Evolutionary conservation across 1,284 basidiomycete genomes (phyloP), one percentile per base, ranked within the genome.

Genomic region (Ustilago loliicola): DNA sequence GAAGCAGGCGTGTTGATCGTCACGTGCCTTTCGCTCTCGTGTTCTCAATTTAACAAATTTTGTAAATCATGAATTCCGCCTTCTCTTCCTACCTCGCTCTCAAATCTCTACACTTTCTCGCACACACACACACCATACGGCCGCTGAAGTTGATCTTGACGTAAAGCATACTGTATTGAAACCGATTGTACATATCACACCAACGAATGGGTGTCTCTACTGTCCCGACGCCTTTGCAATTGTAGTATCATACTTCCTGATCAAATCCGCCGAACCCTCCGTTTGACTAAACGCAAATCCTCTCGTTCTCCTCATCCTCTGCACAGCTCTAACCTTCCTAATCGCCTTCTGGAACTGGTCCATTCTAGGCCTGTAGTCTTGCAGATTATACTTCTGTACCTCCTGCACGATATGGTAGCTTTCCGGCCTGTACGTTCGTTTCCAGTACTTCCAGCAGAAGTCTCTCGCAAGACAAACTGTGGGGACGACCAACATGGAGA

Each of bases 341-440:
- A 86, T 85, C 53, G 81, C 84, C 60, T 87, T 87, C 61, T 88
- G 87, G 81, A 88, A 88, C 91, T 99, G 96, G 87, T 97, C 96
- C 88, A 98, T 96, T 66, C 96, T 90, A 1, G 97, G 97, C 50
- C 97, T 90, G 86, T 98, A 98, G 86, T 99, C 97, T 10, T 95
- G 95, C 72, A 98, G 92, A 86, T 98, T 97, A 89, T 97, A 98
- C 88, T 98, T 98, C 53, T 86, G 85, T 75, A 90, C 89, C 87
- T 99, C 97, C 86, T 99, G 96, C 0, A 96, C 95, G 77, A 99
- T 95, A 86, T 99, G 96, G 87, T 98, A 98, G 19, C 95, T 92
- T 54, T 91, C 90, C 0, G 97, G 97, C 73, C 88, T 88, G 87
- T 98, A 98, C 32, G 96, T 96, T 74, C 96, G 90, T 75, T 68